A percentile compares a stretch with the other conserved stretches of the same genome.
Evolutionary conservation across 495 filamentous ascomycete species (phyloP).

Genomic region (Aspergillus homomorphus): DNA sequence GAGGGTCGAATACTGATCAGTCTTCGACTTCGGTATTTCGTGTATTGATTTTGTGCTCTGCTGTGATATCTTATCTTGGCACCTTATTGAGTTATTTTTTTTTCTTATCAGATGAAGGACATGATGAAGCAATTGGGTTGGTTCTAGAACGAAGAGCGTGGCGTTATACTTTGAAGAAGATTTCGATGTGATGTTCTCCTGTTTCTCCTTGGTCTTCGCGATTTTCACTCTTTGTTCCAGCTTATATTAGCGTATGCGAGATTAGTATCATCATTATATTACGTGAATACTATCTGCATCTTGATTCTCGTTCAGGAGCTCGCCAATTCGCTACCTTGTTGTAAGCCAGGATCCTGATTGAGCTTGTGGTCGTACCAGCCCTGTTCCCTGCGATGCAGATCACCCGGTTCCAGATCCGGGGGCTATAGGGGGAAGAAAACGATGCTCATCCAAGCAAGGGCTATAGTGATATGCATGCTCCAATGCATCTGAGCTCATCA

Average conservation of each 20-base stretch:
- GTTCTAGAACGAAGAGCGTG: constrained; percentile 34
- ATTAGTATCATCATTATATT: neutral
- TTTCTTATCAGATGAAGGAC: constrained; percentile 17
- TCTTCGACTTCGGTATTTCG: constrained; percentile 6
- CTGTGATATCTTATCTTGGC: constrained; percentile 12
- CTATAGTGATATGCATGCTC: neutral
- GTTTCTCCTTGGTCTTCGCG: neutral
- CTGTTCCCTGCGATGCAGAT: neutral
- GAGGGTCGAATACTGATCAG: neutral
- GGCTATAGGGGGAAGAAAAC: too few species aligned
- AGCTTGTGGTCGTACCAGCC: neutral
- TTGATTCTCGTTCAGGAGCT: neutral
- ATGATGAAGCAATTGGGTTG: constrained; percentile 28
- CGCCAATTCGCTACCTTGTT: neutral
- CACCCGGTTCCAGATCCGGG: neutral
- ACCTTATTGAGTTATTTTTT: constrained; percentile 10
- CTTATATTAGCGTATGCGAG: neutral
- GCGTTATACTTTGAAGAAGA: constrained; percentile 35
- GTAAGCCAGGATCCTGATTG: neutral
- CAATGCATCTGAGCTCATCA: too few species aligned
- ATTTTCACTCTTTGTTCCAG: neutral
- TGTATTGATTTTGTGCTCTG: constrained; percentile 12
- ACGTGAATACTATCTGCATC: neutral
- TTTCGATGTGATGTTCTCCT: constrained; percentile 6
- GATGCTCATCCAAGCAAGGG: neutral